These are phyloP conservation scores for Phytopythium sindhum DNA, from an alignment of 352 stramenopile species.

Conservation along the genomic window DNA sequence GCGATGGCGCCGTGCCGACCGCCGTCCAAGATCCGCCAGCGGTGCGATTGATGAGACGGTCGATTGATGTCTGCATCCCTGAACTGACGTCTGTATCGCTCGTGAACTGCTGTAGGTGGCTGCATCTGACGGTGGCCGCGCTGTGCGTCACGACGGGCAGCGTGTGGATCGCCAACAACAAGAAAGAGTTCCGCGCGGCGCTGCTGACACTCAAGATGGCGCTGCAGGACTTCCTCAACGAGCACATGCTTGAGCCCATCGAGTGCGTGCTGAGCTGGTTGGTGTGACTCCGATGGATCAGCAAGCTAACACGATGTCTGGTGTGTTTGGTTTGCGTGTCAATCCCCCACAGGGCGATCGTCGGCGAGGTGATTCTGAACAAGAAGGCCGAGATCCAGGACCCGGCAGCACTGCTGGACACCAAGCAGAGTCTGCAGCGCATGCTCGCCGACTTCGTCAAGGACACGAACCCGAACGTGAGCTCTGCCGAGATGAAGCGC, in stretches of 20 bases:
- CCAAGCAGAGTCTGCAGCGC: conserved; percentile 75
- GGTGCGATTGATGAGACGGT: conserved; percentile 18
- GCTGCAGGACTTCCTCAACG: conserved; percentile 66
- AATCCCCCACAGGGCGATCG: conserved; percentile 43
- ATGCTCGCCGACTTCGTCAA: conserved; percentile 80
- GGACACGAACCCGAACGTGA: conserved; percentile 63
- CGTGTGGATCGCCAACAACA: conserved; percentile 65
- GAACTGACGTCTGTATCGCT: background rate
- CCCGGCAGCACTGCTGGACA: conserved; percentile 65
- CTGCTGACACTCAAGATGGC: conserved; percentile 33
- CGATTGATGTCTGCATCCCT: background rate
- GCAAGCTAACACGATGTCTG: background rate
- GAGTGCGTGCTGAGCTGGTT: conserved; percentile 23
- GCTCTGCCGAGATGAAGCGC: conserved; percentile 32
- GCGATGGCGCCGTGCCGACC: conserved; percentile 60
- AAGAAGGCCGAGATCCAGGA: conserved; percentile 85
- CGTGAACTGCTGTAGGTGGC: conserved; percentile 32
- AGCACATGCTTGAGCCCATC: conserved; percentile 78
- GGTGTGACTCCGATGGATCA: background rate
- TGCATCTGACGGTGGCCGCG: conserved; percentile 52
- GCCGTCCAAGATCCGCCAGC: conserved; percentile 66
- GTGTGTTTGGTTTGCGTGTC: background rate
- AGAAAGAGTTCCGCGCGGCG: conserved; percentile 55
- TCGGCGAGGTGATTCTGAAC: conserved; percentile 78
- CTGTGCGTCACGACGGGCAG: conserved; percentile 53